These are phyloP conservation scores for Aspergillus carlsbadensis DNA, from an alignment of 495 filamentous ascomycete genomes.

Conservation along the genomic window DNA sequence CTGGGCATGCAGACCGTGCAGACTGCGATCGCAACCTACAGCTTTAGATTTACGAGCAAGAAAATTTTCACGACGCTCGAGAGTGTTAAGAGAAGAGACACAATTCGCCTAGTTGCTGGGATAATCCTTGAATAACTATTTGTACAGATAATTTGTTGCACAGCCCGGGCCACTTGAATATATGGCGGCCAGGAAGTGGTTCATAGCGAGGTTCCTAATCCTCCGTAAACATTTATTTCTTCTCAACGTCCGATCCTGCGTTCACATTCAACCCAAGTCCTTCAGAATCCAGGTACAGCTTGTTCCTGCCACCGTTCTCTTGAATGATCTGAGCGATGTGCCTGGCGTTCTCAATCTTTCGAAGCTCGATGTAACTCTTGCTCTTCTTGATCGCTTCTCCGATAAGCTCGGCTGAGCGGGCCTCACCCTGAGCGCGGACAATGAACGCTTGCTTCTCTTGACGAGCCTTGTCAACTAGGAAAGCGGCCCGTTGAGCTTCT, in stretches of 20 bases:
- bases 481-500: conserved; percentile 95
- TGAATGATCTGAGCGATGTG: conserved; percentile 81
- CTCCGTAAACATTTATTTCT: conserved; percentile 27
- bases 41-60: too few species aligned
- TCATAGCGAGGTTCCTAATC: not conserved
- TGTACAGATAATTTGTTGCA: conserved; percentile 39
- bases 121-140: conserved; percentile 42
- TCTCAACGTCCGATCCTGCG: conserved; percentile 34
- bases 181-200: conserved; percentile 14
- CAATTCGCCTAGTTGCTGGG: conserved; percentile 29
- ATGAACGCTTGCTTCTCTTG: conserved; percentile 99
- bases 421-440: conserved; percentile 98
- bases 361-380: conserved; percentile 91
- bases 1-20: too few species aligned
- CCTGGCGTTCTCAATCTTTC: conserved; percentile 94
- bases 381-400: conserved; percentile 99
- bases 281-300: conserved; percentile 86
- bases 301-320: conserved; percentile 85
- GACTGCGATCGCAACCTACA: too few species aligned
- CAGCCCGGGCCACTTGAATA: conserved; percentile 20
- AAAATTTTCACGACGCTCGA: not conserved
- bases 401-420: conserved; percentile 94
- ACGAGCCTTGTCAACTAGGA: conserved; percentile 97
- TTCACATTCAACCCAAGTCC: conserved; percentile 89
- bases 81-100: conserved; percentile 42